These are phyloP conservation scores for Venturia oleaginea DNA, from an alignment of 2,329 filamentous ascomycete species.

Conservation along the genomic window DNA sequence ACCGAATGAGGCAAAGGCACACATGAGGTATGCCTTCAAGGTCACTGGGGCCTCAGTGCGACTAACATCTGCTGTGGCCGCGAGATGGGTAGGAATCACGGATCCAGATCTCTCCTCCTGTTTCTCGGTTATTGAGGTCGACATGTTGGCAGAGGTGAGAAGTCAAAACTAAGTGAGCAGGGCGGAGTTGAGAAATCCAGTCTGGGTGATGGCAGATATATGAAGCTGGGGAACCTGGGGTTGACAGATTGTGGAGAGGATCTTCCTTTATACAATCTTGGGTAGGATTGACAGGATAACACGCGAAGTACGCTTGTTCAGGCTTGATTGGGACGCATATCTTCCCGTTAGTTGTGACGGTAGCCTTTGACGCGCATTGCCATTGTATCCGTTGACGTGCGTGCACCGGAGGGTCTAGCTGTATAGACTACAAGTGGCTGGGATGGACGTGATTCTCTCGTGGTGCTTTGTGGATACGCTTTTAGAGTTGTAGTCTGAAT, in stretches of 20 bases:
- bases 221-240: background rate
- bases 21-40: constrained; percentile 36
- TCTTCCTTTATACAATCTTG: background rate
- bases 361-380: background rate
- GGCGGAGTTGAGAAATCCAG: background rate
- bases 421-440: background rate
- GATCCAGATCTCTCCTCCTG: background rate
- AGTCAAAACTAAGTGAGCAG: background rate
- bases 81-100: background rate
- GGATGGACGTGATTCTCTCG: background rate
- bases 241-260: background rate
- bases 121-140: background rate
- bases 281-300: background rate
- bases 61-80: constrained; percentile 33
- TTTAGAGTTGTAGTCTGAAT: background rate
- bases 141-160: background rate
- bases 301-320: background rate
- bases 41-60: constrained; percentile 45
- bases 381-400: background rate
- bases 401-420: constrained; percentile 6
- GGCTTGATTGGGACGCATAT: background rate
- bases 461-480: background rate
- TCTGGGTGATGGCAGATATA: background rate
- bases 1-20: constrained; percentile 40
- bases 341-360: background rate